Percentiles rank a stretch among this genome's conserved stretches.
Evolutionary conservation across 2,329 filamentous ascomycete genomes (phyloP).

Genomic region (Sphaerulina vaccinii): DNA sequence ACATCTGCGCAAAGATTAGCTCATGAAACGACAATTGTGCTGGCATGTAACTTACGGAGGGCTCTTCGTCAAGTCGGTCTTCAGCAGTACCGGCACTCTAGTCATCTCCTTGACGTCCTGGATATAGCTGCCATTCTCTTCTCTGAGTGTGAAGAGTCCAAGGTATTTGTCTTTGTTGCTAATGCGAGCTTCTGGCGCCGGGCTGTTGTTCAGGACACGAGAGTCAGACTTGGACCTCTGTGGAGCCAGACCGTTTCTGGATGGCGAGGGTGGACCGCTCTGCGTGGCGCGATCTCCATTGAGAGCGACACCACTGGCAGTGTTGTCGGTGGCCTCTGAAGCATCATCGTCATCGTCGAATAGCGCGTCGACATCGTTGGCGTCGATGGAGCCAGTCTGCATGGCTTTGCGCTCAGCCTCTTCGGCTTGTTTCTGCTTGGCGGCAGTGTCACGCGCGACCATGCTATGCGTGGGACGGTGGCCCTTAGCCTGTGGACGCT

Average conservation of each 20-base stretch:
- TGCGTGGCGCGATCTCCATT: slow-evolving; percentile 81
- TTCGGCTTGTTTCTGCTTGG: slow-evolving; percentile 79
- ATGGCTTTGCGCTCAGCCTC: slow-evolving; percentile 91
- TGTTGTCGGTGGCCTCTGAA: slow-evolving; percentile 84
- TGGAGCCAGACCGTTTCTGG: slow-evolving; percentile 69
- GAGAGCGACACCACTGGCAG: slow-evolving; percentile 79
- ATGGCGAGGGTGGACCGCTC: slow-evolving; percentile 89
- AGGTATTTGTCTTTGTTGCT: slow-evolving; percentile 96
- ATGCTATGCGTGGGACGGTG: slow-evolving; percentile 52
- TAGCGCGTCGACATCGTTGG: slow-evolving; percentile 88
- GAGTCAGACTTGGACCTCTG: slow-evolving; percentile 92
- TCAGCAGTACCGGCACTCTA: slow-evolving; percentile 92
- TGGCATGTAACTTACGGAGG: slow-evolving; percentile 76
- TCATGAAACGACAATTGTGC: background rate
- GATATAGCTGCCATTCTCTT: slow-evolving; percentile 93
- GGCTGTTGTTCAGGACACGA: slow-evolving; percentile 74
- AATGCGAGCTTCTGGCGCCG: slow-evolving; percentile 74
- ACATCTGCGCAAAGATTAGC: slow-evolving; percentile 59
- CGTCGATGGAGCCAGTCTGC: slow-evolving; percentile 89
- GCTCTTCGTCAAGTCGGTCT: slow-evolving; percentile 97
- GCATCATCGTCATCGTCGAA: slow-evolving; percentile 80
- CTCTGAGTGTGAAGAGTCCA: slow-evolving; percentile 81
- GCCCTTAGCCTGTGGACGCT: slow-evolving; percentile 78
- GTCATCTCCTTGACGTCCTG: slow-evolving; percentile 99
- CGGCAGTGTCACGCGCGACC: slow-evolving; percentile 76